Conservation (phyloP, 208 protist species). For the Herpetomonas tarakana region DNA sequence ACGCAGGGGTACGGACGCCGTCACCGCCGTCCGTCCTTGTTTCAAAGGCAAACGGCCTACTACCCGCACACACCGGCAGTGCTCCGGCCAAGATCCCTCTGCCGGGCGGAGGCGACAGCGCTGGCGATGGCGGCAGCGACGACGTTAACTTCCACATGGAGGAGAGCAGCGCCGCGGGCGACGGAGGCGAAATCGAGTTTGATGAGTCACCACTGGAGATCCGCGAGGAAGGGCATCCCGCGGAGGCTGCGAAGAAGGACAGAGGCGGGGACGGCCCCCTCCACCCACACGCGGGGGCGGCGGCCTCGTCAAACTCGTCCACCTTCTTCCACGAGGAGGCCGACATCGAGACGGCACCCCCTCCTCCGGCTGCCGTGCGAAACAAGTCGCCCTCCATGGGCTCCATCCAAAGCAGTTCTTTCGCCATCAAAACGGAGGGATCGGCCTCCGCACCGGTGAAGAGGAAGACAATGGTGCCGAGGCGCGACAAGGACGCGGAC, state of each 20-base stretch:
- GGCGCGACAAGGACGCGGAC: too few species aligned
- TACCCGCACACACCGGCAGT: too few species aligned
- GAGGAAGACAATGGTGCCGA: neutral
- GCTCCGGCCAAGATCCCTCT: too few species aligned
- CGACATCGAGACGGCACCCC: slow-evolving; percentile 22
- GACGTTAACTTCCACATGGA: slow-evolving; percentile 14
- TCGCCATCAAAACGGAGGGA: neutral
- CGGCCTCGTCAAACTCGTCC: slow-evolving; percentile 10
- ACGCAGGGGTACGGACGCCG: too few species aligned
- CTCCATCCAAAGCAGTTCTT: slow-evolving; percentile 11
- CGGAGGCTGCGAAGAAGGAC: neutral
- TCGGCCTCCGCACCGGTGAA: neutral
- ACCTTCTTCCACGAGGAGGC: slow-evolving; percentile 27
- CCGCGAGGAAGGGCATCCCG: neutral
- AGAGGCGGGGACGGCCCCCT: too few species aligned
- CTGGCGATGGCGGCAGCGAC: neutral
- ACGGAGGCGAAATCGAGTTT: slow-evolving; percentile 25
- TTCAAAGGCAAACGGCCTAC: too few species aligned
- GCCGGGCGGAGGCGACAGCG: too few species aligned
- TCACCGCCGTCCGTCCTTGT: too few species aligned
- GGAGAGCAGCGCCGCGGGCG: neutral
- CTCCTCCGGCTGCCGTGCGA: slow-evolving; percentile 3
- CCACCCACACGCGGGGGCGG: too few species aligned
- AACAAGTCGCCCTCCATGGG: slow-evolving; percentile 6
- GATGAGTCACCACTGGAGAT: slow-evolving; percentile 13